Base-by-base conservation (phyloP, 768 basidiomycete genomes). In the Calocybe gangraenosa region DNA sequence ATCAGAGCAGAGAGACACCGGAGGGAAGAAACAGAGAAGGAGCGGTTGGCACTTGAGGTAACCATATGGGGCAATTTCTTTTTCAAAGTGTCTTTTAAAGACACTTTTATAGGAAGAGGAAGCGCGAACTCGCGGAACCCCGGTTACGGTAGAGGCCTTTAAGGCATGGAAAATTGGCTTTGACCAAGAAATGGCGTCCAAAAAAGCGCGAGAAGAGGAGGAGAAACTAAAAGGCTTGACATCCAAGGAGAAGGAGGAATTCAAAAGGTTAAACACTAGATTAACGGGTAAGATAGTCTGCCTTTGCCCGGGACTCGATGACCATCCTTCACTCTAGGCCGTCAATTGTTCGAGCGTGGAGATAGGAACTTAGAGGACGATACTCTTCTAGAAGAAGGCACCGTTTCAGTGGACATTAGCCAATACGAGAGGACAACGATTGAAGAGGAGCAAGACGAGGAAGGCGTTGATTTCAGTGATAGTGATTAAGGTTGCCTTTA, bases 51-150 rank as follows among this genome's bases (percentile, higher is more conserved):
- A 28, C 68, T 92, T 36, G 93, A 94, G 80, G 92, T 88, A 61
- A 44, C 38, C 15, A 15, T 43, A 31, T 34, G n/a, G 25, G 37
- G 38, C 11, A 25, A 40, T 4, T 32, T 15, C 11, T 10, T 34
- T 21, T n/a, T 30, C 28, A 19, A 19, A 50, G 30, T 50, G 31
- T 37, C 17, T 33, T 35, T 42, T 46, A 33, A 50, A 37, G 35
- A 11, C 11, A 6, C 25, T 28, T 11, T 28, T 28, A 21, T 58
- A 96, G 92, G 92, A 81, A 49, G 87, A 95, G 65, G 86, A 91
- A 66, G 84, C 83, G 28, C 79, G 84, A 48, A 93, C 87, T 39
- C 80, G 86, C 42, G 95, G 95, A 22, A 97, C 95, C n/a, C 82
- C 87, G 25, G 90, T 99, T 23, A 97, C 93, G 0, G 57, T 73